A percentile compares a stretch with the other conserved stretches of the same genome.
These are phyloP conservation scores for Malus hybrid DNA, from an alignment of 331 rosid genomes.

Conservation along the genomic window DNA sequence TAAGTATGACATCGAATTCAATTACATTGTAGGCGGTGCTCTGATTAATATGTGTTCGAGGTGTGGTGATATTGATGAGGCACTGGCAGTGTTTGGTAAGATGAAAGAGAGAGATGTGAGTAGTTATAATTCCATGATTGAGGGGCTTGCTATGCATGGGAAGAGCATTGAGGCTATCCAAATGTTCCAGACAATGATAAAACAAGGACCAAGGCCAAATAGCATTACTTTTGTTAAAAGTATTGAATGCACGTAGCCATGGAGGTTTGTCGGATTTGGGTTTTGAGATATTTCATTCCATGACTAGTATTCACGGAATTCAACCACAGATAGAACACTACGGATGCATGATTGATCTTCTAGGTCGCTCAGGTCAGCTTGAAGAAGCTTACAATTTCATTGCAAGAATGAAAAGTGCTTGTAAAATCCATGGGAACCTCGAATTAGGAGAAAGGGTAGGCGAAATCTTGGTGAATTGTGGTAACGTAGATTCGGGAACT, in stretches of 20 bases:
- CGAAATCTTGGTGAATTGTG: slow-evolving; percentile 28
- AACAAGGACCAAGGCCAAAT: slow-evolving; percentile 30
- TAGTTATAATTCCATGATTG: slow-evolving; percentile 42
- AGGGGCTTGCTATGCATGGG: slow-evolving; percentile 51
- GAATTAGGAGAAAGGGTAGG: slow-evolving; percentile 44
- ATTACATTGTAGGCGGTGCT: slow-evolving; percentile 36
- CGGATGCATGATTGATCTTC: slow-evolving; percentile 58
- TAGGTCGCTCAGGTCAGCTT: slow-evolving; percentile 36
- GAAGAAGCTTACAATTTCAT: slow-evolving; percentile 42
- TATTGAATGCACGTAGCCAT: slow-evolving; percentile 48
- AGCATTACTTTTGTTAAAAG: slow-evolving; percentile 34
- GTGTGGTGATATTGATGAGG: slow-evolving; percentile 48
- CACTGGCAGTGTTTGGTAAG: slow-evolving; percentile 22
- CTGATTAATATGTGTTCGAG: slow-evolving; percentile 43
- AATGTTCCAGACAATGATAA: slow-evolving; percentile 25
- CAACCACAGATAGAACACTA: slow-evolving; percentile 43
- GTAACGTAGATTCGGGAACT: slow-evolving; percentile 40
- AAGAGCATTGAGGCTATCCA: slow-evolving; percentile 26
- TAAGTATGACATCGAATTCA: slow-evolving; percentile 16
- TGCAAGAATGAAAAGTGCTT: slow-evolving; percentile 36
- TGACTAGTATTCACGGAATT: slow-evolving; percentile 25
- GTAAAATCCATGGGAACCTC: slow-evolving; percentile 29
- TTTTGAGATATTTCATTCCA: slow-evolving; percentile 32
- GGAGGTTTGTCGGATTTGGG: slow-evolving; percentile 42
- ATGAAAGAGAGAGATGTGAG: slow-evolving; percentile 31